Evolutionary conservation across 805 yeast genomes (phyloP).

Genomic region (Ogataea neopini): DNA sequence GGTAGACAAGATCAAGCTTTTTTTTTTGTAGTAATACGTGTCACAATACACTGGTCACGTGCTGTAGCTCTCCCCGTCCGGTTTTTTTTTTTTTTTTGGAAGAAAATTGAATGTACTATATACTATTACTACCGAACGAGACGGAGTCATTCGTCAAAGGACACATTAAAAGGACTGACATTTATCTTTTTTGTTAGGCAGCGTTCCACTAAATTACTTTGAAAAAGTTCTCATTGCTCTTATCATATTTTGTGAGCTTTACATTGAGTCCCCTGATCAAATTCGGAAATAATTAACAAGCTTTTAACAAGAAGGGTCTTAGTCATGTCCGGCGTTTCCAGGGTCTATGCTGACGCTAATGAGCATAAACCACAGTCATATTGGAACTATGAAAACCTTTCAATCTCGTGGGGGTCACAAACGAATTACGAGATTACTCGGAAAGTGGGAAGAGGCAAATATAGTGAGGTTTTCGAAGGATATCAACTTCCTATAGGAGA

Average conservation of each 20-base stretch:
- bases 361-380: slow-evolving; percentile 65
- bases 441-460: slow-evolving; percentile 91
- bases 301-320: not conserved
- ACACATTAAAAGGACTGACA: not conserved
- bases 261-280: not conserved
- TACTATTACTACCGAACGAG: too few relatives aligned
- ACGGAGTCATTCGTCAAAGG: not conserved
- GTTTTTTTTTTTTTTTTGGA: not conserved
- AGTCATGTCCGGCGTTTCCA: slow-evolving; percentile 28
- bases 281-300: not conserved
- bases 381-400: slow-evolving; percentile 81
- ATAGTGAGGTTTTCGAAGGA: slow-evolving; percentile 93
- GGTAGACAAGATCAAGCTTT: not conserved
- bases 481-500: slow-evolving; percentile 62
- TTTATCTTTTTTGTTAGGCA: not conserved
- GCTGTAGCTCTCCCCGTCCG: not conserved
- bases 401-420: slow-evolving; percentile 61
- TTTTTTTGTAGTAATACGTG: not conserved
- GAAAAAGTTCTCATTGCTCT: too few relatives aligned
- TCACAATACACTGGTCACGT: not conserved
- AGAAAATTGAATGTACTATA: not conserved
- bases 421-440: slow-evolving; percentile 63
- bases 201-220: too few relatives aligned
- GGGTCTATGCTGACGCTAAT: slow-evolving; percentile 78
- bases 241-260: too few relatives aligned